Evolutionary conservation across 2,329 filamentous ascomycete genomes (phyloP), one percentile per base, ranked within the genome.

Genomic region (Diaporthe humulicola): DNA sequence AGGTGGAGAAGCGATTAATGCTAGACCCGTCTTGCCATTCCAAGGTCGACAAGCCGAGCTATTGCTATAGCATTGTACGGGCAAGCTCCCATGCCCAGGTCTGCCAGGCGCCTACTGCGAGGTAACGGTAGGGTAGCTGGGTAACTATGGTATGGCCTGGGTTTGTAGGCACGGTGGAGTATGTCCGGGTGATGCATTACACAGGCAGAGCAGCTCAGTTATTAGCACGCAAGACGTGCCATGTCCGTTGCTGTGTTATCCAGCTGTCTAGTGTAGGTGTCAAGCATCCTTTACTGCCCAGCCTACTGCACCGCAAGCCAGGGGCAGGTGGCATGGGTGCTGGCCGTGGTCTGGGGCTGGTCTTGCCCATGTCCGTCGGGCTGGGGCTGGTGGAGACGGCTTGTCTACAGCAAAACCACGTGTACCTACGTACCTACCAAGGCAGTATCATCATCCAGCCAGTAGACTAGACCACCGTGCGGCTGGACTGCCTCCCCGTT

Each of bases 1-100:
- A 30, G 64, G 48, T 69, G 64, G 64, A 54, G 64, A 54, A 28
- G 45, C 48, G 48, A 69, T 69, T 40, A 69, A 54, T 69, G 64
- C 64, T 69, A 54, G 64, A 14, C 45, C 61, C 45, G 19, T 17
- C 22, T 48, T 40, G 64, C 64, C 64, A 67, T 52, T 52, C 64
- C 45, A 67, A 52, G 64, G 45, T 52, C 42, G 45, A 67, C 45
- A 25, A 45, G 14, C 45, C 30, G 61, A 38, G 58, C 58, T 38
- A 30, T 61, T 45, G 25, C 38, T 38, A 17, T n/a, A 17, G 15
- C 15, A 48, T 19, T 2, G 30, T 4, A 36, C 17, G 17, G 22
- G 25, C 38, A 22, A 45, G 19, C 25, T n/a, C n/a, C 40, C 25
- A 48, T 64, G 60, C 60, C 60, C 60, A 48, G n/a, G 48, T 52